Conservation (phyloP, 1,284 basidiomycete species). For the Kwoniella shivajii region DNA sequence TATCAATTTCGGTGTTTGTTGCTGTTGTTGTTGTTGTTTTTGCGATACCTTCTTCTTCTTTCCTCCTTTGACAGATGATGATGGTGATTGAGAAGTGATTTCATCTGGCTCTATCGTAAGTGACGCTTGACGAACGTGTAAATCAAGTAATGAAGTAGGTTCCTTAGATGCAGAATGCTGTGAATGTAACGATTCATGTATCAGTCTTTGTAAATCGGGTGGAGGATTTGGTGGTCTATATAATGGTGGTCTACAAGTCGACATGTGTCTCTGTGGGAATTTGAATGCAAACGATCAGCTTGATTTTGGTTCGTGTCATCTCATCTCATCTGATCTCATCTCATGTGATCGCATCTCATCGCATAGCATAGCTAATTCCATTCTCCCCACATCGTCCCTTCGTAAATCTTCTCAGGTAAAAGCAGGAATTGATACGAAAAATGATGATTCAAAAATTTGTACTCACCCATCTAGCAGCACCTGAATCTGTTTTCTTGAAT, state of each 20-base stretch:
- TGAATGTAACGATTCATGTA: constrained; percentile 29
- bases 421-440: not conserved
- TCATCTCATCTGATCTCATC: too few species aligned
- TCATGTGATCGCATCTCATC: too few species aligned
- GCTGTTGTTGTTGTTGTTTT: not conserved
- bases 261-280: constrained; percentile 39
- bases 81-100: too few species aligned
- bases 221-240: constrained; percentile 43
- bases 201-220: constrained; percentile 40
- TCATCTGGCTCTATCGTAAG: too few species aligned
- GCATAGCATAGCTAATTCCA: too few species aligned
- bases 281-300: not conserved
- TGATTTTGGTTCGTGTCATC: too few species aligned
- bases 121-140: constrained; percentile 32
- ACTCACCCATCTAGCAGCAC: constrained; percentile 46
- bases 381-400: too few species aligned
- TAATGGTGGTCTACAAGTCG: constrained; percentile 42
- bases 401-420: not conserved
- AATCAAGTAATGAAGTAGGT: constrained; percentile 30
- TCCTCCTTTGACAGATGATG: not conserved
- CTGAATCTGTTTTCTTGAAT: constrained; percentile 40
- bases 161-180: constrained; percentile 1
- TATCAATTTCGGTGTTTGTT: not conserved
- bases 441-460: not conserved
- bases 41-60: constrained; percentile 4